These are phyloP conservation scores for Pouteria campechiana DNA, from an alignment of 179 eudicot genomes.

Conservation along the genomic window DNA sequence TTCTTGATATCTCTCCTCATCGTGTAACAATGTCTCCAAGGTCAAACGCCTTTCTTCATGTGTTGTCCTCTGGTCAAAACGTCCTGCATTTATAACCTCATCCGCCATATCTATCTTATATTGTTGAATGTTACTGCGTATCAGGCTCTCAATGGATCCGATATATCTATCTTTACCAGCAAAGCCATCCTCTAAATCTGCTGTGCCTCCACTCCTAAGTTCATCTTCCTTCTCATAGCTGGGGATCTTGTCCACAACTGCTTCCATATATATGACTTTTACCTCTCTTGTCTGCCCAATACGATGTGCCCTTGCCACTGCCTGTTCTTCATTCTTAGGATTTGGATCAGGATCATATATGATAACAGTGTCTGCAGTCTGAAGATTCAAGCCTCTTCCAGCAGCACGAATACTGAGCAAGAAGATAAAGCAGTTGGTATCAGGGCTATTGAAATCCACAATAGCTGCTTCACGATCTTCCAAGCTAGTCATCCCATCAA, in stretches of 20 bases:
- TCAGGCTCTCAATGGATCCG: slow-evolving; percentile 93
- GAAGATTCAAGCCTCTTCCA: slow-evolving; percentile 94
- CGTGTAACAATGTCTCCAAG: slow-evolving; percentile 83
- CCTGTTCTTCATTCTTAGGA: slow-evolving; percentile 99
- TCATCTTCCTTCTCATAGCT: slow-evolving; percentile 93
- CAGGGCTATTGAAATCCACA: slow-evolving; percentile 75
- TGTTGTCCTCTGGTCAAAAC: slow-evolving; percentile 97
- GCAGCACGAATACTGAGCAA: slow-evolving; percentile 98
- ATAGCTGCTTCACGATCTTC: slow-evolving; percentile 98
- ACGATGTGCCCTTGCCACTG: slow-evolving; percentile 99
- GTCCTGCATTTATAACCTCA: slow-evolving; percentile 98
- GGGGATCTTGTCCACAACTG: slow-evolving; percentile 83
- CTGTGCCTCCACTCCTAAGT: slow-evolving; percentile 60
- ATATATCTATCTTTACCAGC: slow-evolving; percentile 94
- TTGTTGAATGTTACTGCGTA: slow-evolving; percentile 92
- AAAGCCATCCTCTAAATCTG: slow-evolving; percentile 89
- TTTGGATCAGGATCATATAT: slow-evolving; percentile 99
- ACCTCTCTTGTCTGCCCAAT: slow-evolving; percentile 99
- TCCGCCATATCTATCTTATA: slow-evolving; percentile 99
- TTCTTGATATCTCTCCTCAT: slow-evolving; percentile 96
- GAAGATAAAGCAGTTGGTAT: slow-evolving; percentile 83
- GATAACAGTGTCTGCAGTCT: slow-evolving; percentile 89
- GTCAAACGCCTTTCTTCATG: slow-evolving; percentile 97
- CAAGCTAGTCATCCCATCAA: slow-evolving; percentile 92
- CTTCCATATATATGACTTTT: slow-evolving; percentile 94